These are phyloP conservation scores for Fraxinus latifolia DNA, from an alignment of 305 asterid genomes.

Conservation along the genomic window DNA sequence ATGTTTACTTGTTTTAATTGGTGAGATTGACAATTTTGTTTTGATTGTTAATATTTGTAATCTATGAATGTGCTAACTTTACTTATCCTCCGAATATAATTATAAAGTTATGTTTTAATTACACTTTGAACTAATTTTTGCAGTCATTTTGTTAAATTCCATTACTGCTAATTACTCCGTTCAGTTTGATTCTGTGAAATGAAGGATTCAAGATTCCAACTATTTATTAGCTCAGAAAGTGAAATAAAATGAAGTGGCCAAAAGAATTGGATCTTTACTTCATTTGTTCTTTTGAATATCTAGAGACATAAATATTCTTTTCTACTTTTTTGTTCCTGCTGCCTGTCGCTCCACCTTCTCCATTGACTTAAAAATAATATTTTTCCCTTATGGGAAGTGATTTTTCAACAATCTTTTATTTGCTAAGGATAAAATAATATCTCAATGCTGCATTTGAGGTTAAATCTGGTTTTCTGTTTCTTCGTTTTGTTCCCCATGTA, in stretches of 20 bases:
- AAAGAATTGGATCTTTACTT: not conserved
- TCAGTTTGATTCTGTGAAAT: not conserved
- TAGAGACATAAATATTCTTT: not conserved
- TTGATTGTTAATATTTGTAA: not conserved
- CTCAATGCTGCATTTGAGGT: not conserved
- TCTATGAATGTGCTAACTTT: conserved; percentile 5
- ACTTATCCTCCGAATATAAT: not conserved
- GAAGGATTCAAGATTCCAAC: not conserved
- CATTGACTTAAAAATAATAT: not conserved
- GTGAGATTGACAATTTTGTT: not conserved
- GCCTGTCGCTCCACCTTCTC: not conserved
- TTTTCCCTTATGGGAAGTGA: not conserved
- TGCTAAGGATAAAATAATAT: not conserved
- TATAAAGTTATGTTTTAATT: not conserved
- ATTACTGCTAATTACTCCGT: not conserved
- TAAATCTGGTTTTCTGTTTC: not conserved
- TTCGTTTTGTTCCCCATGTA: not conserved
- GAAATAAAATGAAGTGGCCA: not conserved
- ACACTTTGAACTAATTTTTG: not conserved
- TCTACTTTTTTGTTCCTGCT: not conserved
- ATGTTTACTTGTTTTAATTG: conserved; percentile 8
- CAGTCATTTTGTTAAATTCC: not conserved
- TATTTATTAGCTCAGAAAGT: not conserved
- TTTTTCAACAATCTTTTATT: not conserved
- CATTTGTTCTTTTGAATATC: not conserved